Conservation (phyloP, 768 basidiomycete genomes). For the Scleroderma bovista region DNA sequence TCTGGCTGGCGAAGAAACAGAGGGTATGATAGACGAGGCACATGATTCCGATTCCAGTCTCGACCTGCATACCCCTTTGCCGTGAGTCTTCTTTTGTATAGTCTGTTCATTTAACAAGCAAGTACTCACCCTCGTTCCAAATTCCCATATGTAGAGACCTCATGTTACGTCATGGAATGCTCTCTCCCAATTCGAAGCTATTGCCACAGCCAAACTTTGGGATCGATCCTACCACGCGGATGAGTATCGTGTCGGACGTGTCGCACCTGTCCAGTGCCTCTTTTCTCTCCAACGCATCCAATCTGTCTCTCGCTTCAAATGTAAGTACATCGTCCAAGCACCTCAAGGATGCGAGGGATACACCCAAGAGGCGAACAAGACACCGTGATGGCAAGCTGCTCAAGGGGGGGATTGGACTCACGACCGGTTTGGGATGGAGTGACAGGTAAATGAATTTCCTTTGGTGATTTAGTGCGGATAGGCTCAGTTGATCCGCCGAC, state of each 20-base stretch:
- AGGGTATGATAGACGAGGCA: slow-evolving; percentile 17
- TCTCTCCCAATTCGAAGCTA: slow-evolving; percentile 62
- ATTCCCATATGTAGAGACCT: slow-evolving; percentile 38
- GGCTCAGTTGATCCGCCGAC: background rate
- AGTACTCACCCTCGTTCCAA: background rate
- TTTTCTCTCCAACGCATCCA: slow-evolving; percentile 14
- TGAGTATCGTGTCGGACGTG: slow-evolving; percentile 21
- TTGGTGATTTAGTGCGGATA: background rate
- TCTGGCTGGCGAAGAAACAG: background rate
- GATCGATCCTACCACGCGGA: slow-evolving; percentile 12
- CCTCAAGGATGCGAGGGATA: slow-evolving; percentile 52
- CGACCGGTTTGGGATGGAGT: slow-evolving; percentile 71
- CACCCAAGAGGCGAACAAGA: slow-evolving; percentile 46
- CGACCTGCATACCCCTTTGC: slow-evolving; percentile 63
- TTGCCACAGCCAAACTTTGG: slow-evolving; percentile 31
- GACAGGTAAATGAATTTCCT: slow-evolving; percentile 46
- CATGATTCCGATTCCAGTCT: slow-evolving; percentile 58
- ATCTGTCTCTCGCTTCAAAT: slow-evolving; percentile 10
- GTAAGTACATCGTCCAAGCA: slow-evolving; percentile 23
- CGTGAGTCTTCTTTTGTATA: slow-evolving; percentile 39
- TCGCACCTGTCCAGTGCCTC: slow-evolving; percentile 24
- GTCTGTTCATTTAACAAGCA: background rate
- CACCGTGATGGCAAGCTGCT: slow-evolving; percentile 59
- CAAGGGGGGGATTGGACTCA: slow-evolving; percentile 60
- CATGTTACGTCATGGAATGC: slow-evolving; percentile 61